Evolutionary conservation across 306 rosid genomes (phyloP), one percentile per base, ranked within the genome.

Genomic region (Phaseolus lunatus): DNA sequence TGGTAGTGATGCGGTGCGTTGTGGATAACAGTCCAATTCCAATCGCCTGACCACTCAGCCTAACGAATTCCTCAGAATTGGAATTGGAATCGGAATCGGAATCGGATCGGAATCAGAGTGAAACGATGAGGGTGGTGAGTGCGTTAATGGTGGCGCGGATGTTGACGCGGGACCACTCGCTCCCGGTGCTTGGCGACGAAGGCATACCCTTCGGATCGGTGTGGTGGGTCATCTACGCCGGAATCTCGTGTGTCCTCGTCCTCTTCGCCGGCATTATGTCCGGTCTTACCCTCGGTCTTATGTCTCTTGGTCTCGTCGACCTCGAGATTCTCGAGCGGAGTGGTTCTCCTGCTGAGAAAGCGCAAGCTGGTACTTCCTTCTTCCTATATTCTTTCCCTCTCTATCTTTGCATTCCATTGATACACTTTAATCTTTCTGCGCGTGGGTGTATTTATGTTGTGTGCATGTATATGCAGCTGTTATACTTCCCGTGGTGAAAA

Each of bases 241-340:
- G 93, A 4, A 65, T 91, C 83, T 92, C 94, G 3, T 75, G 90
- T 43, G 45, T 86, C 16, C 78, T 96, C 0, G 99, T 95, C 44
- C 83, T 91, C 68, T 95, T 95, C 67, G 99, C 99, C 7, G 99
- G 99, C 1, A 92, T 96, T 18, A 96, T 96, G 99, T 96, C 99
- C 39, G 99, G 99, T 14, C 78, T 96, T 20, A 96, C 99, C 26
- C 96, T 96, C 5, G 99, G 99, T 3, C 96, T 96, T 78, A 96
- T 96, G 99, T 96, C 98, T 41, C 98, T 96, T 9, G 83, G 97
- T 41, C 91, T 87, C 67, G 99, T 96, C 50, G 99, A 96, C 80
- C 96, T 96, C 37, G 99, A 96, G 87, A 96, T 96, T 75, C 91
- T 96, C 6, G 87, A 89, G 81, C 90, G 96, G 2, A 92, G 99